Evolutionary conservation across 192 early-diverging fungal genomes (phyloP), one percentile per base, ranked within the genome.

Genomic region (Entomortierella beljakovae): DNA sequence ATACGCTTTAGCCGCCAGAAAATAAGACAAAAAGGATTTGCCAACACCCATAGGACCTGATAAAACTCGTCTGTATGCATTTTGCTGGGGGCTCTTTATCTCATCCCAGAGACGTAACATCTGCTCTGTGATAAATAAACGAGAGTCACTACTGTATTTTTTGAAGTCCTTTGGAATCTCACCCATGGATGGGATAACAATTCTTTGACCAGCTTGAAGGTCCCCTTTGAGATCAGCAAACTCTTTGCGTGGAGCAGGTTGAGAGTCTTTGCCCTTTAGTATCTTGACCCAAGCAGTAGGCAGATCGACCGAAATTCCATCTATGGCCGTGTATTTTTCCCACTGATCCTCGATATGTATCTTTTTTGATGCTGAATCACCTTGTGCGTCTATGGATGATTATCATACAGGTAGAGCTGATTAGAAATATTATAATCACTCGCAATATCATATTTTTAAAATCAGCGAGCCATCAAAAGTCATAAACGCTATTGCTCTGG

Each of bases 61-160:
- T 43, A 43, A 18, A 18, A 43, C 18, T 18, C 42, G 42, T 43
- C 42, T 9, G 42, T 43, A 43, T 43, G 42, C 18, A 18, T 13
- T 9, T 9, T 18, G 42, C 18, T 43, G 42, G 9, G 9, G 9
- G 18, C 42, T 43, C 18, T 43, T 9, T 13, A 43, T 43, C 42
- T 43, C 42, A 9, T 13, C 9, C 18, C 42, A 43, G 9, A 9
- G 9, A 18, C 42, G 9, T 18, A 72, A 46, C 70, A 72, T 72
- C 31, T 72, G 61, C 23, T 72, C 61, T 11, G 72, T 75, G 57
- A 75, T 57, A 5, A 75, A 64, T 52, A 75, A 35, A 37, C 13
- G 53, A 29, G 6, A 34, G 16, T 13, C 40, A 46, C 28, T 34
- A 10, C 58, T 31, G 25, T 61, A 9, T 6, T 2, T 3, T 61